Base-by-base conservation (phyloP, 2,329 filamentous ascomycete genomes). In the Penicillium hordei region DNA sequence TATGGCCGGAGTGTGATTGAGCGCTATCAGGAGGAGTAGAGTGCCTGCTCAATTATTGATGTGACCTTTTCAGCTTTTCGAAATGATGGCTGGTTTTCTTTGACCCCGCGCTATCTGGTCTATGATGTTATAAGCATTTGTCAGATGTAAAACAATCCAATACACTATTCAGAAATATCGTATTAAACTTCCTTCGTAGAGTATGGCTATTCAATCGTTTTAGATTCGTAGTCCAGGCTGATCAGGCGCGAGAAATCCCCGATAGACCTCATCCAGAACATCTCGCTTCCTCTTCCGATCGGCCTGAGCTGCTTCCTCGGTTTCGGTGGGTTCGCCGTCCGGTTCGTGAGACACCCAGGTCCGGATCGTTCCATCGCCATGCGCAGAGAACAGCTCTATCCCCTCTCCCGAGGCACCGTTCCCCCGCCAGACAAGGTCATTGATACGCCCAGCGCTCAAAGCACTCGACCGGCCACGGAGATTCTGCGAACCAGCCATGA, bases 301-400 rank as follows among this genome's bases (percentile, higher is more conserved):
- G 12, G 74, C 70, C 38, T 78, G 76, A 60, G 81, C 83, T n/a
- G 80, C 78, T 23, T 82, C 77, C 34, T 82, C 79, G 58, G 71
- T 72, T 54, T 79, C 77, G 13, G 72, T 68, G 3, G 68, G 69
- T 34, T 73, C 75, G 6, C 79, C 78, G 5, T 82, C 84, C 1
- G 79, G 74, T 6, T 85, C 75, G 36, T 79, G 78, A 2, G 90
- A 89, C 65, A 82, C 81, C 92, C 93, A 97, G 4, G 85, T 84
- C 44, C 89, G 83, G 57, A 97, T 93, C 52, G 88, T 88, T 0
- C 93, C 93, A 70, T 97, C 91, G 3, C 88, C 81, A 68, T 96
- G 91, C 2, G 87, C 89, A 52, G 91, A 94, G 75, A 91, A 95
- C 57, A 97, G 83, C 63, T 89, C 86, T 1, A 88, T 71, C 0